Base-by-base conservation (phyloP, 2,329 filamentous ascomycete genomes). In the Aspergillus ruber region DNA sequence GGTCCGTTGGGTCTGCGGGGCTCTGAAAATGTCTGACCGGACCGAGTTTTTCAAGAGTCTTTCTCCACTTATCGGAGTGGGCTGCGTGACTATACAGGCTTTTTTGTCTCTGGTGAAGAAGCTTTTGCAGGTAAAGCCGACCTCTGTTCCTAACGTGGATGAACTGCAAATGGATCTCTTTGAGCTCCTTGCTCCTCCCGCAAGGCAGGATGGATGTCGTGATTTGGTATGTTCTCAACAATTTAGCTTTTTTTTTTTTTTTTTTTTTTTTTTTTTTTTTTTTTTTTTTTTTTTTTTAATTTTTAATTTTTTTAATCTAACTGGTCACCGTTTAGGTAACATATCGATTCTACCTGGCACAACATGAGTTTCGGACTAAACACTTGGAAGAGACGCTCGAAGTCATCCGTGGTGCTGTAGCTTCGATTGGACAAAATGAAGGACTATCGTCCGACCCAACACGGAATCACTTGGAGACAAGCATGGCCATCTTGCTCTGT, bases 81-180 rank as follows among this genome's bases (percentile, higher is more conserved):
- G 71, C n/a, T 72, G 72, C 47, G 61, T 74, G 15, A 70, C 68
- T 4, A 65, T 75, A 33, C 59, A 64, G 29, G 63, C 65, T 12
- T 67, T 75, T 38, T 55, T 73, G 48, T 53, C 61, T 39, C 46
- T 72, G 18, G 58, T 66, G 18, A 65, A 60, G 43, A 64, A 59
- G 43, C 49, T 72, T 6, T 44, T 64, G 18, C 49, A 55, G 17
- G 10, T 18, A 13, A 39, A 39, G 9, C 55, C 59, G 38, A 49
- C 58, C 32, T 45, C 47, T 20, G 59, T 68, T 33, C 56, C 60
- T 6, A 60, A 65, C 51, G 48, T 56, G 29, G 49, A 50, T 12
- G 56, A 55, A 29, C 45, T 67, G 38, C 62, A 60, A 33, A 54
- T 61, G 38, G 62, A 67, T 20, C 52, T 66, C 32, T 53, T 67